Base-by-base conservation (phyloP, 1,284 basidiomycete species). In the Malassezia slooffiae region DNA sequence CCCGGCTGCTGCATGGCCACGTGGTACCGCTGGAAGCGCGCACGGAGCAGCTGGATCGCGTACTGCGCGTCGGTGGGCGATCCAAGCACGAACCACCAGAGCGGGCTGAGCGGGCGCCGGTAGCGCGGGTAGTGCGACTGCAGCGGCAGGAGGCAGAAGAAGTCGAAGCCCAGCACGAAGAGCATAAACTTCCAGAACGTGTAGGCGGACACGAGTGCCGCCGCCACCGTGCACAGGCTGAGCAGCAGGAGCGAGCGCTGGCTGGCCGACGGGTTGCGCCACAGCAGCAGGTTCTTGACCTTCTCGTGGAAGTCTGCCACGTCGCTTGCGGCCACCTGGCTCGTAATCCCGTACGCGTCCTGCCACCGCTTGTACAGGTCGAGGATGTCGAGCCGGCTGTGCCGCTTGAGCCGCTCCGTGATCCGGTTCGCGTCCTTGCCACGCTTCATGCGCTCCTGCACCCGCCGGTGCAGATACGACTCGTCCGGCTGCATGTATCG, bases 241-340 rank as follows among this genome's bases (percentile, higher is more conserved):
- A 69, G 51, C n/a, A 63, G 34, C 17, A 54, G 34, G 16, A 67
- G 27, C 4, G 66, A 62, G 2, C 62, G 44, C 28, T 51, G 47
- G 13, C 57, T 63, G 2, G 64, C 62, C 0, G 35, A 41, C 4
- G 66, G 52, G 24, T 69, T 69, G 12, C 66, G 50, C 66, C 66
- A 69, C 5, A 69, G 41, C 34, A 69, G 54, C 17, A 69, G 47
- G 30, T 66, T 66, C 48, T 68, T 68, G 38, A 61, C 48, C 46
- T 67, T 69, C 34, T 69, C 66, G 42, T 69, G 66, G 32, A 55
- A 63, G 34, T 67, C 66, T 15, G 65, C 66, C 2, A 67, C 42
- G 21, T 66, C 50, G 5, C 62, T 61, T 36, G 55, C 49, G 4
- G 55, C 47, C 26, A 60, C 50, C 32, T 67, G 62, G 20, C 55